Base-by-base conservation (phyloP, 306 rosid species). In the Sechiopsis laciniata region DNA sequence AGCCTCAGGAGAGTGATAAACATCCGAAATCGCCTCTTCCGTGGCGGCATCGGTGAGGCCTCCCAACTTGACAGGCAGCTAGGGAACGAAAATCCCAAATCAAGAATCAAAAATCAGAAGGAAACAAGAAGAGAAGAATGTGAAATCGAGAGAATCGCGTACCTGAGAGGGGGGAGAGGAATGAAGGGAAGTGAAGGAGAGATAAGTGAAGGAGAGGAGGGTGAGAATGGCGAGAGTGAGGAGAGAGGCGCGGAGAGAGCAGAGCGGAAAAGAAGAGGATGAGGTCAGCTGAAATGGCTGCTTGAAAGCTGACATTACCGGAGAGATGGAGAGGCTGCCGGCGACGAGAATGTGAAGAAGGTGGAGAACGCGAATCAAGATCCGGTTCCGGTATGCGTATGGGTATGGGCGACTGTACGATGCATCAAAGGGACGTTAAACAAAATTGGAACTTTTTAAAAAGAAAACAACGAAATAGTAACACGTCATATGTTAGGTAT, bases 191-290 rank as follows among this genome's bases (percentile, higher is more conserved):
- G 79, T 85, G 91, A 90, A 82, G 22, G 97, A 83, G 74, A 93
- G 91, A 46, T 64, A 90, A 61, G 88, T 86, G 84, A 93, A 82
- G 45, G 94, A 90, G 71, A 90, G 76, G 32, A 93, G 83, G 37
- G 94, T 90, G 79, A 90, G 79, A 48, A 85, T 60, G 52, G 98
- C 98, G 66, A 93, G 91, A 62, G 81, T 50, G 58, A 93, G 83
- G 55, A 90, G 89, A 64, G 96, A 87, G 65, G 84, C 81, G 3
- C 85, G 89, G 8, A 90, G 84, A 32, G 97, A 83, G 81, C 88
- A 80, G 78, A 85, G 69, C 6, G 57, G 66, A 22, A 79, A 14
- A 10, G 87, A 70, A 2, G 77, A 42, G 2, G 82, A 15, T 26
- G 82, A 76, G 32, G 80, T 77, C 24, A 56, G 78, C 59, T 58